Evolutionary conservation across 305 asterid species (phyloP).

Genomic region (Plantago coronopus): DNA sequence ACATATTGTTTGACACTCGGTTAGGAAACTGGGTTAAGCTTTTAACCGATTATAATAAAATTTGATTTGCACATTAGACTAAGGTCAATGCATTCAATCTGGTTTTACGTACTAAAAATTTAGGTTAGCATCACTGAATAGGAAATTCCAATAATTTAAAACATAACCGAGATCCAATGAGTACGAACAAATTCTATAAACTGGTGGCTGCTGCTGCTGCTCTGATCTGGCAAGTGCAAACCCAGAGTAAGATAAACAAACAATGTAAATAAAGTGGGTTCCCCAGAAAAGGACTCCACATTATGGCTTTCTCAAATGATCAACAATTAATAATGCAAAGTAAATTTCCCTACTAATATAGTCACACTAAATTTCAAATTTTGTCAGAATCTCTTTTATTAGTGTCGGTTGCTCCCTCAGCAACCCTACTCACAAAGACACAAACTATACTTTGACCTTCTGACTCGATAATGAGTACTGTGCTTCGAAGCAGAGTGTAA

Average conservation of each 20-base stretch:
- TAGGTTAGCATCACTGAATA: no score
- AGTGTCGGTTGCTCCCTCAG: conserved; percentile 42
- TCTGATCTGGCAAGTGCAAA: not conserved
- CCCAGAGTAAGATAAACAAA: conserved; percentile 10
- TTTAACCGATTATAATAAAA: no score
- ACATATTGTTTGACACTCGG: no score
- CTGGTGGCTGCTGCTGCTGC: not conserved
- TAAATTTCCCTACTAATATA: conserved; percentile 7
- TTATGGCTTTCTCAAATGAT: conserved; percentile 14
- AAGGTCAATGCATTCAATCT: no score
- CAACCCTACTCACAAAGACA: not conserved
- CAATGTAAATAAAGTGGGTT: conserved; percentile 23
- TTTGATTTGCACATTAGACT: no score
- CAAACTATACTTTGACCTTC: not conserved
- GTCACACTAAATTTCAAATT: not conserved
- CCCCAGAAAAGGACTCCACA: conserved; percentile 15
- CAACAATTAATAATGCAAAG: conserved; percentile 21
- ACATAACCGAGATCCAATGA: no score
- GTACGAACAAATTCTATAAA: not conserved
- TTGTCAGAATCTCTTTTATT: conserved; percentile 3
- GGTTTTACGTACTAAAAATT: no score
- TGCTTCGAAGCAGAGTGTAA: not conserved
- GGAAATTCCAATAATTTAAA: no score
- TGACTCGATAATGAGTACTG: not conserved
- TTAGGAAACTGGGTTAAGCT: no score